These are phyloP conservation scores for Tolypocladium amazonense DNA, from an alignment of 2,329 filamentous ascomycete species.

Conservation along the genomic window DNA sequence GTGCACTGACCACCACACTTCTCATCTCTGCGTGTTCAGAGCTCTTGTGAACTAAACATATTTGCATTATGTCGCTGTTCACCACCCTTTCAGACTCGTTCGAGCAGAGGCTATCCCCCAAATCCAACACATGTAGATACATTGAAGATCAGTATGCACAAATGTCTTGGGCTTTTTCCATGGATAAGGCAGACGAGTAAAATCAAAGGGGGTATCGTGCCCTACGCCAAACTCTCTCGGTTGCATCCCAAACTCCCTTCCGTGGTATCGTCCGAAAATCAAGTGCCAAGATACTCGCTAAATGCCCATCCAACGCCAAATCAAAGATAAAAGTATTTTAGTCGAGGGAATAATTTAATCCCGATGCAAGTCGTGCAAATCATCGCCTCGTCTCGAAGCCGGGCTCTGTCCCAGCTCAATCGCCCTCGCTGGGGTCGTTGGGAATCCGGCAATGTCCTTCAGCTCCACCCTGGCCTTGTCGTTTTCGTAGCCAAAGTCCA, in stretches of 20 bases:
- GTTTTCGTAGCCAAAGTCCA: constrained; percentile 20
- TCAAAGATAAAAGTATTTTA: background rate
- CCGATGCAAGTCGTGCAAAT: background rate
- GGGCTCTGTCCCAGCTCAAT: background rate
- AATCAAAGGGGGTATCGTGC: constrained; percentile 8
- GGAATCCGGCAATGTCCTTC: constrained; percentile 23
- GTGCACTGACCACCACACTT: background rate
- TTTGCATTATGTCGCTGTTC: background rate
- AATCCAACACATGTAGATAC: background rate
- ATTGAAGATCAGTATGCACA: background rate
- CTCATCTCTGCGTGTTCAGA: background rate
- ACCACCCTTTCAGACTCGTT: background rate
- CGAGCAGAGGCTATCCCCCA: background rate
- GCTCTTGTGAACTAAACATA: background rate
- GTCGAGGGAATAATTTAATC: background rate
- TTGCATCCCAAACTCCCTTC: background rate
- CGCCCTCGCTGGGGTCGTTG: constrained; percentile 12
- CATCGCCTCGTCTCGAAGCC: background rate
- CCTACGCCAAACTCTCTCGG: constrained; percentile 4
- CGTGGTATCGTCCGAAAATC: constrained; percentile 7
- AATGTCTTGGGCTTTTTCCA: background rate
- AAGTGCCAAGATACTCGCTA: constrained; percentile 4
- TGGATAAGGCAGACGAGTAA: background rate
- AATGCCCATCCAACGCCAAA: constrained; percentile 2
- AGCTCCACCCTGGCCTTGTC: constrained; percentile 28